Conservation (phyloP, 2,329 filamentous ascomycete species). For the Pyricularia pennisetigena region DNA sequence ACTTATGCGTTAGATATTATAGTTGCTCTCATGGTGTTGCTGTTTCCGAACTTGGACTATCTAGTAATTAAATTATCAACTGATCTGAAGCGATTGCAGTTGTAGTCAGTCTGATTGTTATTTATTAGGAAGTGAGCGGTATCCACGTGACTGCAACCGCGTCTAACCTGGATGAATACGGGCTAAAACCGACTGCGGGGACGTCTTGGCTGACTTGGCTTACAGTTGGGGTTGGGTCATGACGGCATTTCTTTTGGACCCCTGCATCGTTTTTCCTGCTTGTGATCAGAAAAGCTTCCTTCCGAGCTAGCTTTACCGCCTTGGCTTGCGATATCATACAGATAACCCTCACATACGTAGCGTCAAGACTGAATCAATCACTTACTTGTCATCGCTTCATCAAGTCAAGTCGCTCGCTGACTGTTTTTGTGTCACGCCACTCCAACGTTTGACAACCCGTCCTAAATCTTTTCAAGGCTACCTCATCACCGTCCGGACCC, state of each 20-base stretch:
- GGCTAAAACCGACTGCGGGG: background rate
- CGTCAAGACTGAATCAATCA: background rate
- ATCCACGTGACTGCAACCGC: background rate
- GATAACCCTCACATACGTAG: background rate
- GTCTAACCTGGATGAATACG: background rate
- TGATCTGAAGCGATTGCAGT: too few relatives aligned
- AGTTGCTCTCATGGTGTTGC: background rate
- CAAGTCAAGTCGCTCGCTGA: background rate
- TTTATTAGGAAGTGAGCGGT: background rate
- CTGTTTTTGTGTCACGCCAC: background rate
- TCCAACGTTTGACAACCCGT: background rate
- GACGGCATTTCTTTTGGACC: conserved; percentile 5
- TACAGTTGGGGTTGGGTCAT: conserved; percentile 4
- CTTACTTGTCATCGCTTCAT: background rate
- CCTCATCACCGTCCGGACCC: background rate
- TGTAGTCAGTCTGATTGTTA: background rate
- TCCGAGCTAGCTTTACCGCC: conserved; percentile 4
- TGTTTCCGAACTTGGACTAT: background rate
- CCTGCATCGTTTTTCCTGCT: conserved; percentile 6
- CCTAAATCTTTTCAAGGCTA: background rate
- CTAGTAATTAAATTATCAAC: too few relatives aligned
- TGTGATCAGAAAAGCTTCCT: conserved; percentile 6
- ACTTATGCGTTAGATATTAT: background rate
- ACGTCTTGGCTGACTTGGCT: background rate
- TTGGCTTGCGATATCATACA: background rate